Evolutionary conservation across 2,329 filamentous ascomycete genomes (phyloP).

Genomic region (Cordyceps sp.): DNA sequence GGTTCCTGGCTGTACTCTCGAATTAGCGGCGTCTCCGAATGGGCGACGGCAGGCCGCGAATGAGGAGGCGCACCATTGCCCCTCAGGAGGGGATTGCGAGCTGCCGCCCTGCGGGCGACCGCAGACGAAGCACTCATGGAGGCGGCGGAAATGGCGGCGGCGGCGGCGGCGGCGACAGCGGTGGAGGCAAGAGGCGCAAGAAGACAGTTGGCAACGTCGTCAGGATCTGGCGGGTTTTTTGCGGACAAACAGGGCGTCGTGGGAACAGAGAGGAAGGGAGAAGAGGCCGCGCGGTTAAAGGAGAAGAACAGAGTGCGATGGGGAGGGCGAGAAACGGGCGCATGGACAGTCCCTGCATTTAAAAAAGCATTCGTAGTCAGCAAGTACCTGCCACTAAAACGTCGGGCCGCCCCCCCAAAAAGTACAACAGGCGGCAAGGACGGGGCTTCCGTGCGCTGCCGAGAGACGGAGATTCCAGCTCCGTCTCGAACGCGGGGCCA

Average conservation of each 20-base stretch:
- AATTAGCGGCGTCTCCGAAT: too few species aligned
- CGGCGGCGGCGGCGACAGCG: background rate
- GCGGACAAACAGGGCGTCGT: too few species aligned
- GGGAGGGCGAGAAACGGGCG: background rate
- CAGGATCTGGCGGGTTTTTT: too few species aligned
- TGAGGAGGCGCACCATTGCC: slow-evolving; percentile 7
- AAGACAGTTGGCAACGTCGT: too few species aligned
- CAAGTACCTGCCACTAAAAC: too few species aligned
- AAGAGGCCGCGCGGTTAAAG: too few species aligned
- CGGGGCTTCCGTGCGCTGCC: background rate
- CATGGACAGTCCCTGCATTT: slow-evolving; percentile 1
- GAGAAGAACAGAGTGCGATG: too few species aligned
- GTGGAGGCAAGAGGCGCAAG: background rate
- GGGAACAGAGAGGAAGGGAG: too few species aligned
- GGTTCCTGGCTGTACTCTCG: slow-evolving; percentile 22
- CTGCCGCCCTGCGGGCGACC: slow-evolving; percentile 36
- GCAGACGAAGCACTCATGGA: slow-evolving; percentile 39
- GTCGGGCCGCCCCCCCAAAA: background rate
- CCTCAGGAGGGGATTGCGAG: slow-evolving; percentile 35
- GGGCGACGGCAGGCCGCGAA: too few species aligned
- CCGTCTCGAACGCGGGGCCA: background rate
- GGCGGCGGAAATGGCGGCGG: background rate
- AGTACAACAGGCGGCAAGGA: too few species aligned
- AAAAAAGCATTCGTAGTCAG: too few species aligned
- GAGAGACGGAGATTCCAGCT: slow-evolving; percentile 1